phyloP scores from a whole-genome alignment of 2,329 filamentous ascomycete genomes.

The Phialophora expanda region DNA sequence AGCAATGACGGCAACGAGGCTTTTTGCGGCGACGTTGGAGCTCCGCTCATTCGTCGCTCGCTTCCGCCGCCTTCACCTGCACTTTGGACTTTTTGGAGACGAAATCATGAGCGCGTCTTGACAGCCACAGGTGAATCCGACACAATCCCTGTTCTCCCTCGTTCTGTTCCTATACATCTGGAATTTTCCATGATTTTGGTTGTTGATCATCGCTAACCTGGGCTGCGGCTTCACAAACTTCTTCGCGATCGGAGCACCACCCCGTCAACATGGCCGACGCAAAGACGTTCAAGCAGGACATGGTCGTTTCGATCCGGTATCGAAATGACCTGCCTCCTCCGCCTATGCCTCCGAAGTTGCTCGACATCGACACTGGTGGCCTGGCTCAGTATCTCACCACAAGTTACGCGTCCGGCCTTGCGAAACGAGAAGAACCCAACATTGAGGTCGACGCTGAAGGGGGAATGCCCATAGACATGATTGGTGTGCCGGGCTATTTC shows the following conservation, averaged over 20 bases:
- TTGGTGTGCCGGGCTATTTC: constrained; percentile 93
- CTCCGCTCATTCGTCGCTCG: background rate
- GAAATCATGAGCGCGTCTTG: background rate
- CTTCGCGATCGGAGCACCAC: background rate
- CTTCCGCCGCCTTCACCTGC: background rate
- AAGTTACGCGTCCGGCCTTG: constrained; percentile 85
- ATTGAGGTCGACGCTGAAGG: constrained; percentile 97
- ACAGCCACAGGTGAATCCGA: background rate
- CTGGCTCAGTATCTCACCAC: constrained; percentile 89
- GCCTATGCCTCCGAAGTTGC: constrained; percentile 91
- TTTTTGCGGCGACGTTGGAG: constrained; percentile 3
- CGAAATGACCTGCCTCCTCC: constrained; percentile 95
- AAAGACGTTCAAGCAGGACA: constrained; percentile 78
- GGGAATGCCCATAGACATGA: constrained; percentile 94
- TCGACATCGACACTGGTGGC: constrained; percentile 94
- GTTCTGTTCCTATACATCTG: background rate
- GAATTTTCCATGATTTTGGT: background rate
- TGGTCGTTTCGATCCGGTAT: constrained; percentile 93
- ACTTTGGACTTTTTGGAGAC: constrained; percentile 7
- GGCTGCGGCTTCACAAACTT: background rate
- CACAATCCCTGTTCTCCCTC: background rate
- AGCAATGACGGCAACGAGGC: constrained; percentile 3
- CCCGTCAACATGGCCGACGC: constrained; percentile 37
- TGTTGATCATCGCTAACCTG: background rate
- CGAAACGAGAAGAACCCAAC: constrained; percentile 89